Conservation (phyloP, 2,329 filamentous ascomycete genomes). For the Aspergillus transmontanensis region DNA sequence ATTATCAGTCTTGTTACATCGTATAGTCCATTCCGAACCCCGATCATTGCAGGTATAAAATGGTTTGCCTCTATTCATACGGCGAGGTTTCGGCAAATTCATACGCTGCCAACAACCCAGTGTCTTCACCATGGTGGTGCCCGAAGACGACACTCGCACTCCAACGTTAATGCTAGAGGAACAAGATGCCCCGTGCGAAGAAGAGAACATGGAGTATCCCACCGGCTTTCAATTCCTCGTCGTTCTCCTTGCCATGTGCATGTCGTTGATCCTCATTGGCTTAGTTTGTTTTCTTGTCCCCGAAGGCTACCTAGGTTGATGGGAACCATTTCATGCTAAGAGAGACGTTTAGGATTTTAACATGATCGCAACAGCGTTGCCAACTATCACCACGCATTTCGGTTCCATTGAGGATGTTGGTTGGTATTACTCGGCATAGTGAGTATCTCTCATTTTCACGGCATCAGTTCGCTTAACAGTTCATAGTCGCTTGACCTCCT, state of each 20-base stretch:
- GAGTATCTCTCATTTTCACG: neutral
- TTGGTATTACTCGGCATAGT: conserved; percentile 12
- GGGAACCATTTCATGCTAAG: neutral
- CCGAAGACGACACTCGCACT: neutral
- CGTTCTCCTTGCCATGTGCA: neutral
- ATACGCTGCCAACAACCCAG: neutral
- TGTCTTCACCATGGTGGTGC: neutral
- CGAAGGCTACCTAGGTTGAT: neutral
- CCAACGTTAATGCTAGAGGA: neutral
- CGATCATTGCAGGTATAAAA: neutral
- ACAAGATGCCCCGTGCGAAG: neutral
- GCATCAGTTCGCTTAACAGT: neutral
- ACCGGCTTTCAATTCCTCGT: neutral
- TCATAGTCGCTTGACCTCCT: conserved; percentile 5
- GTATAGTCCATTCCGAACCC: neutral
- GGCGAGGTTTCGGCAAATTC: neutral
- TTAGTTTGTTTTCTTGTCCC: neutral
- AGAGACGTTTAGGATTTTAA: conserved; percentile 4
- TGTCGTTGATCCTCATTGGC: neutral
- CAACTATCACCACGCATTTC: conserved; percentile 7
- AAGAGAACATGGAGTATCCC: neutral
- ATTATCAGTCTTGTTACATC: neutral
- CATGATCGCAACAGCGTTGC: conserved; percentile 10
- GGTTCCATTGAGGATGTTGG: conserved; percentile 3
- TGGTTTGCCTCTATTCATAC: no score